Evolutionary conservation across 768 basidiomycete genomes (phyloP).

Genomic region (Rhodotorula kratochvilovae): DNA sequence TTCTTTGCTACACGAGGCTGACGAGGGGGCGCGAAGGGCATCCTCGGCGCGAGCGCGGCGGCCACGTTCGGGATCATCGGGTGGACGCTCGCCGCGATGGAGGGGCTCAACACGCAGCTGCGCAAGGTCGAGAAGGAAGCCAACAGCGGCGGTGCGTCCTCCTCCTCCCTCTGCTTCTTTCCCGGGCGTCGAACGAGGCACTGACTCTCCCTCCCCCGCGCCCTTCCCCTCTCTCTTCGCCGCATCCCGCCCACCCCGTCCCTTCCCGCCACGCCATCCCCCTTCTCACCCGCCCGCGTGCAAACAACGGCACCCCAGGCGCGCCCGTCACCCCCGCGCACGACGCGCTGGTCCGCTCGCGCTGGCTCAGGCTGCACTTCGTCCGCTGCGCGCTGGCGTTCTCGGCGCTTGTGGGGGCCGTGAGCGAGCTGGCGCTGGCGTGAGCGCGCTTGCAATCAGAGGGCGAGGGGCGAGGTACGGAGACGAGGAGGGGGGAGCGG

Average conservation of each 20-base stretch:
- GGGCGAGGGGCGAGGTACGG: too few species aligned
- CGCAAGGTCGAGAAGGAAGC: not conserved
- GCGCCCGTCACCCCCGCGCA: not conserved
- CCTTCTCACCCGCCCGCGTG: too few species aligned
- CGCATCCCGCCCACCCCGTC: too few species aligned
- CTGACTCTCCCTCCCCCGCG: not conserved
- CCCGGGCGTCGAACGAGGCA: not conserved
- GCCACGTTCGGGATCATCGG: not conserved
- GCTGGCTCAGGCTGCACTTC: not conserved
- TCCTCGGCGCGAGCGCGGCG: not conserved
- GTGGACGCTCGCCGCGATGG: not conserved
- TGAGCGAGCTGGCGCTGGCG: not conserved
- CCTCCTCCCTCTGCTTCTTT: not conserved
- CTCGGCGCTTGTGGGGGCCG: not conserved
- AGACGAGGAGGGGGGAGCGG: not conserved
- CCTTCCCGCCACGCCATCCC: too few species aligned
- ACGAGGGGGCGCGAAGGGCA: not conserved
- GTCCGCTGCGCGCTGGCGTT: not conserved
- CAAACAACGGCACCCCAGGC: not conserved
- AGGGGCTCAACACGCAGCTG: not conserved
- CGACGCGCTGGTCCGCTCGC: not conserved
- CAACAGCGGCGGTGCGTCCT: not conserved
- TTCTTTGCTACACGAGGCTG: not conserved
- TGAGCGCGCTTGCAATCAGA: not conserved
- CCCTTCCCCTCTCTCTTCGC: too few species aligned